Base-by-base conservation (phyloP, 345 rosid species). In the Hibiscus tridactylites region DNA sequence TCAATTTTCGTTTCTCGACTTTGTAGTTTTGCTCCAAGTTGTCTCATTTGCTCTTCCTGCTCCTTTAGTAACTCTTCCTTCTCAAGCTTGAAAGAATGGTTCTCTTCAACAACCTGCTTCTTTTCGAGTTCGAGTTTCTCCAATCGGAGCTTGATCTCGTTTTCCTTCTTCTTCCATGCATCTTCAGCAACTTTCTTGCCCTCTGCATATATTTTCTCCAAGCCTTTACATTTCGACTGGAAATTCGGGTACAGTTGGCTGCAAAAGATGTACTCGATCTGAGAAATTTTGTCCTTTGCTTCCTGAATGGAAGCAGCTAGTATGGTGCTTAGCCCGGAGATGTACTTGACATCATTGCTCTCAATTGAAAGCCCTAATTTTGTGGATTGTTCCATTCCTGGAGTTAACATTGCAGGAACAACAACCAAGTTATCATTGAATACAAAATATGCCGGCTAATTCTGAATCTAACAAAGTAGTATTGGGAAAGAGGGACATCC, bases 241-340 rank as follows among this genome's bases (percentile, higher is more conserved):
- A 90, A 82, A 37, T 79, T 83, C 19, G 93, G 95, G 80, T 81
- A 94, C 19, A 94, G 81, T 84, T 94, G 97, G 74, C 85, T 84
- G 79, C 97, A 92, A 78, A 90, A 94, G 12, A 94, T 85, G 72
- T 89, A 88, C 76, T 92, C 99, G 31, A 94, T 90, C 86, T 92
- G 99, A 60, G 97, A 87, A 66, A 94, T 89, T 73, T 88, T 78
- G 59, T 90, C 99, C 74, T 90, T 94, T 2, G 97, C 91, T 81
- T 94, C 97, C 73, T 94, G 89, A 71, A 94, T 92, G 10, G 97
- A 84, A 0, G 96, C 99, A 24, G 92, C 97, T 78, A 92, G 79
- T 63, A 90, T 75, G 5, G 93, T 75, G 76, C 97, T 92, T 56
- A 88, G 90, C 61, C 88, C 88, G 10, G 88, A 82, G 3, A 90